These are phyloP conservation scores for Pisolithus albus DNA, from an alignment of 768 basidiomycete species.

Conservation along the genomic window DNA sequence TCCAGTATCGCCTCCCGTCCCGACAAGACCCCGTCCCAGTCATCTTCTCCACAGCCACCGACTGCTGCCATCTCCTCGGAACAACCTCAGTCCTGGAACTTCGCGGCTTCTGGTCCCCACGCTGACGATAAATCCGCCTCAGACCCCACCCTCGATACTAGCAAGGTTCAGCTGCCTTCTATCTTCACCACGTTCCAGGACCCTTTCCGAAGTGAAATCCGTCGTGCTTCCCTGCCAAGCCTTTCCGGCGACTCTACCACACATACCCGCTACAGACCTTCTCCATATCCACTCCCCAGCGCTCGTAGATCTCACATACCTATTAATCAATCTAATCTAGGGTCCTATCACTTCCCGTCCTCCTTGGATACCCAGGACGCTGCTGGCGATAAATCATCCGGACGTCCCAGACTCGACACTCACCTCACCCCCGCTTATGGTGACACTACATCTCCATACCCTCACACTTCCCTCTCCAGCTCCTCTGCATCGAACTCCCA, in stretches of 20 bases:
- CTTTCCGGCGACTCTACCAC: constrained; percentile 42
- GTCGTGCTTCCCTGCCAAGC: constrained; percentile 60
- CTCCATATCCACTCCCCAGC: constrained; percentile 49
- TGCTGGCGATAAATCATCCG: constrained; percentile 30
- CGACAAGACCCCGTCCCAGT: constrained; percentile 59
- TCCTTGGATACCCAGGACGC: constrained; percentile 33
- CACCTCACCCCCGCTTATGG: constrained; percentile 37
- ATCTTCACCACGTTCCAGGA: constrained; percentile 68
- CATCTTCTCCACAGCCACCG: constrained; percentile 37
- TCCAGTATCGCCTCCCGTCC: constrained; percentile 50
- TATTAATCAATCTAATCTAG: constrained; percentile 31
- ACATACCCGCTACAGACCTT: constrained; percentile 41
- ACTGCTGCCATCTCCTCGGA: constrained; percentile 28
- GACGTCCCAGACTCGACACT: constrained; percentile 44
- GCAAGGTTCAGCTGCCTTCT: constrained; percentile 65
- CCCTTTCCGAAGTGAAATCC: constrained; percentile 43
- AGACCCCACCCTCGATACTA: constrained; percentile 37
- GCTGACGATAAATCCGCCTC: constrained; percentile 34
- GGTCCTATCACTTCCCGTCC: constrained; percentile 53
- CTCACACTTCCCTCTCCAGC: constrained; percentile 44
- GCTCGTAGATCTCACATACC: constrained; percentile 44
- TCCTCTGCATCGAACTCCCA: constrained; percentile 47
- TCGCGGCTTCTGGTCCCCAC: constrained; percentile 10
- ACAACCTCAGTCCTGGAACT: constrained; percentile 20
- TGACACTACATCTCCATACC: constrained; percentile 41